Percentiles rank a stretch among this genome's conserved stretches.
phyloP scores from a whole-genome alignment of 108 stramenopile genomes.

The Parietichytrium sp. region DNA sequence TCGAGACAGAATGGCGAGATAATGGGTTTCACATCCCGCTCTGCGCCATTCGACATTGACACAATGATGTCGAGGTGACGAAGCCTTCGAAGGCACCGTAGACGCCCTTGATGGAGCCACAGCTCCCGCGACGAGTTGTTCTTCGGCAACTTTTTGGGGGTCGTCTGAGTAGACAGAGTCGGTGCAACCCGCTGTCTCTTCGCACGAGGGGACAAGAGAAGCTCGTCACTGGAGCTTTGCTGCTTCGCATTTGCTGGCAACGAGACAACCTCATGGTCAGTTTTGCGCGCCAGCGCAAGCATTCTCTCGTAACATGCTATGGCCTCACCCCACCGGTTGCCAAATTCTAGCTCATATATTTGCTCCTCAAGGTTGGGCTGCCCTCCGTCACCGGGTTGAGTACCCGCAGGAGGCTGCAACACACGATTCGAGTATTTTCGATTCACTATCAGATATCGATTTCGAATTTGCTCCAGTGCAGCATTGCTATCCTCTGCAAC shows the following conservation, averaged over 20 bases:
- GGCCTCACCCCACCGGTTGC: background rate
- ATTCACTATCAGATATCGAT: background rate
- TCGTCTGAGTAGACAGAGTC: no score
- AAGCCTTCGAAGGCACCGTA: background rate
- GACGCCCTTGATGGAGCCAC: constrained; percentile 3
- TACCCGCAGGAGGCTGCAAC: background rate
- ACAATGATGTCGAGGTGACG: background rate
- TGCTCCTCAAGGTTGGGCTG: background rate
- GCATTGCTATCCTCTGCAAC: background rate
- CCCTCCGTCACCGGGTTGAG: background rate
- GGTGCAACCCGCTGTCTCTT: background rate
- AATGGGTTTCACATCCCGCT: no score
- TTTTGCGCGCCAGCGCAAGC: background rate
- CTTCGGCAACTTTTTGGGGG: background rate
- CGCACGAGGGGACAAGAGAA: background rate
- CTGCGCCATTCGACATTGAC: background rate
- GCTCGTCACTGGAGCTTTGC: background rate
- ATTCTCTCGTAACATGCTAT: constrained; percentile 25
- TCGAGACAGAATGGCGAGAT: constrained; percentile 6
- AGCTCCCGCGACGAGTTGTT: background rate
- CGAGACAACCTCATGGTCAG: background rate
- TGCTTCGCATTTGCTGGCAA: background rate
- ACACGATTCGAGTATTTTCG: background rate
- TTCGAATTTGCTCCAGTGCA: background rate
- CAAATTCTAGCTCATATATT: constrained; percentile 3